Percentiles rank a stretch among this genome's conserved stretches.
These are phyloP conservation scores for Manihot esculenta DNA, from an alignment of 441 rosid genomes.

Conservation along the genomic window DNA sequence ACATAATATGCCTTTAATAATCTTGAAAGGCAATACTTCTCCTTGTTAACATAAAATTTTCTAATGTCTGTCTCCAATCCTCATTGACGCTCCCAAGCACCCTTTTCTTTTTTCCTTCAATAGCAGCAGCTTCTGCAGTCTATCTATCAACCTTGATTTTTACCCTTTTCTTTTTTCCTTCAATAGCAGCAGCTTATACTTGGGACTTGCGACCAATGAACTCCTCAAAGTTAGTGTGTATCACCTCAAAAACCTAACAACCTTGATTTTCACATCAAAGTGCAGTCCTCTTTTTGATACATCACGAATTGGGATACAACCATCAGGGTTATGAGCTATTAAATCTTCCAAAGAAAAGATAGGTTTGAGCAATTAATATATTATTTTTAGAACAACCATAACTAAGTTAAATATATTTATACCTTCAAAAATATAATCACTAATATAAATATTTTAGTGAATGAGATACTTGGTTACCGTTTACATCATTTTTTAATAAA, in stretches of 20 bases:
- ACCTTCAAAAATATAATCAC: too few relatives aligned
- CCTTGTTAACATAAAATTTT: conserved; percentile 60
- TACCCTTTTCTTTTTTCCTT: too few relatives aligned
- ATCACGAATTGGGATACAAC: conserved; percentile 62
- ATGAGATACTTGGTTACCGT: too few relatives aligned
- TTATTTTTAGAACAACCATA: too few relatives aligned
- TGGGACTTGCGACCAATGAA: conserved; percentile 70
- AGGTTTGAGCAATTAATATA: conserved; percentile 67
- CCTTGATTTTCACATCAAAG: conserved; percentile 65
- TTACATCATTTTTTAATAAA: too few relatives aligned
- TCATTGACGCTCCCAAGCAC: conserved; percentile 42
- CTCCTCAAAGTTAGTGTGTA: conserved; percentile 74
- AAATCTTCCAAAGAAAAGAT: conserved; percentile 60
- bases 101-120: conserved; percentile 51
- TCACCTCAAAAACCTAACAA: conserved; percentile 60
- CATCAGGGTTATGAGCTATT: conserved; percentile 44
- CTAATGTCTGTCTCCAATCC: conserved; percentile 55
- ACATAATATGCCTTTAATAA: conserved; percentile 76
- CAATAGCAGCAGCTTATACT: conserved; percentile 59
- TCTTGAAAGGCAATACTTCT: conserved; percentile 67
- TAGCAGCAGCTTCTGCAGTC: too few relatives aligned
- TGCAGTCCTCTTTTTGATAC: conserved; percentile 64
- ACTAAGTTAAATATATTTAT: too few relatives aligned
- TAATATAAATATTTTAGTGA: too few relatives aligned
- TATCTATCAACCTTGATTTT: too few relatives aligned